Conservation (phyloP, 257 asterid genomes). For the Salvia miltiorrhiza region DNA sequence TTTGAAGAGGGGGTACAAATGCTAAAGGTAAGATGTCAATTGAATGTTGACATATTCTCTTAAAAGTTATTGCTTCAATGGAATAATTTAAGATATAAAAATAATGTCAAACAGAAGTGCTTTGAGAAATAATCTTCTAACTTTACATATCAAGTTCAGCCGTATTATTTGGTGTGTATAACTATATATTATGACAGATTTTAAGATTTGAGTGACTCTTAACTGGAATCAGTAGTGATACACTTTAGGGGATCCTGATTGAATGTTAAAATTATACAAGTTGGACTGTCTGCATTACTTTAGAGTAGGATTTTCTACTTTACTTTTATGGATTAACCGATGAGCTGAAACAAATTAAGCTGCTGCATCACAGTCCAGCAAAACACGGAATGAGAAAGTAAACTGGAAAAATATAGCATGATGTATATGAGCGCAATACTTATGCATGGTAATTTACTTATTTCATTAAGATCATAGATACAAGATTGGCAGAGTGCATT, state of each 20-base stretch:
- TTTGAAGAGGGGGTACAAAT: slow-evolving; percentile 88
- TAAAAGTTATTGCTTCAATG: background rate
- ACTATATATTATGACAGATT: background rate
- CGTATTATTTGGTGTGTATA: background rate
- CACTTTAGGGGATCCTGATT: background rate
- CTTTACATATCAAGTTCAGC: background rate
- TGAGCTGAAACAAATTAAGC: background rate
- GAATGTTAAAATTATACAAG: background rate
- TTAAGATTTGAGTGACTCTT: background rate
- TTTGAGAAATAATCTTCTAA: background rate
- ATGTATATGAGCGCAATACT: background rate
- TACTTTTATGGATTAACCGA: background rate
- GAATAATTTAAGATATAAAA: background rate
- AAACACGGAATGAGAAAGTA: slow-evolving; percentile 7
- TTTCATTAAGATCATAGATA: background rate
- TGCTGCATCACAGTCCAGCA: background rate
- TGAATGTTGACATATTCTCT: background rate
- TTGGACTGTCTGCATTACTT: background rate
- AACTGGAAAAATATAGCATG: background rate
- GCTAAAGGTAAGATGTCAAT: slow-evolving; percentile 58
- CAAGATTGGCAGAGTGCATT: background rate
- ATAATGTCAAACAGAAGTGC: background rate
- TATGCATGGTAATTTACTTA: background rate
- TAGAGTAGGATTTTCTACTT: background rate
- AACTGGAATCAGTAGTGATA: background rate